These are phyloP conservation scores for Jackrogersella minutella DNA, from an alignment of 495 filamentous ascomycete species.

Conservation along the genomic window DNA sequence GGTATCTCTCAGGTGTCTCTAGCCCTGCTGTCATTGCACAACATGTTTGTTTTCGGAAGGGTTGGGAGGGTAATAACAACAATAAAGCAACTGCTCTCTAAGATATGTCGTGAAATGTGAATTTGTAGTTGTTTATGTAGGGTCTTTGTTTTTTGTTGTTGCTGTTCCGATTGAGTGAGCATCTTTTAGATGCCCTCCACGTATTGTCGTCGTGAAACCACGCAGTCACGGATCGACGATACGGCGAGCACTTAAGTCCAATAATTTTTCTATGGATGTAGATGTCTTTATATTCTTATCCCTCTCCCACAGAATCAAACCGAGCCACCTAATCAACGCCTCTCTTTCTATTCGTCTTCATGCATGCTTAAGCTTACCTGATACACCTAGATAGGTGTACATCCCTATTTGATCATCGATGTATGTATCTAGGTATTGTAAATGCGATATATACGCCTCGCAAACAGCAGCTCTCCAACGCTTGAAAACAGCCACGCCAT, in stretches of 20 bases:
- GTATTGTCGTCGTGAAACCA: no score
- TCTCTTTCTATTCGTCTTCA: background rate
- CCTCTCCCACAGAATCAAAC: background rate
- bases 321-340: background rate
- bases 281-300: background rate
- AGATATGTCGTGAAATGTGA: background rate
- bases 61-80: slow-evolving; percentile 44
- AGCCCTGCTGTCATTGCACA: slow-evolving; percentile 34
- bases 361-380: background rate
- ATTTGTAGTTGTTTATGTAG: background rate
- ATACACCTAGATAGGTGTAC: no score
- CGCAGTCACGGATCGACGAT: no score
- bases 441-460: no score
- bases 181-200: no score
- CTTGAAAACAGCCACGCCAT: no score
- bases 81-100: slow-evolving; percentile 16
- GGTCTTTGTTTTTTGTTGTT: background rate
- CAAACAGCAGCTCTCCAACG: no score
- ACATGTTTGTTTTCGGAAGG: slow-evolving; percentile 32
- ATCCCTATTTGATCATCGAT: no score
- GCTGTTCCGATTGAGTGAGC: no score
- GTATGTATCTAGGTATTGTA: no score
- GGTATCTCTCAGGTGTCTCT: slow-evolving; percentile 21
- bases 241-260: no score
- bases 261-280: slow-evolving; percentile 6